Base-by-base conservation (phyloP, 2,329 filamentous ascomycete species). In the Diaporthe eres region DNA sequence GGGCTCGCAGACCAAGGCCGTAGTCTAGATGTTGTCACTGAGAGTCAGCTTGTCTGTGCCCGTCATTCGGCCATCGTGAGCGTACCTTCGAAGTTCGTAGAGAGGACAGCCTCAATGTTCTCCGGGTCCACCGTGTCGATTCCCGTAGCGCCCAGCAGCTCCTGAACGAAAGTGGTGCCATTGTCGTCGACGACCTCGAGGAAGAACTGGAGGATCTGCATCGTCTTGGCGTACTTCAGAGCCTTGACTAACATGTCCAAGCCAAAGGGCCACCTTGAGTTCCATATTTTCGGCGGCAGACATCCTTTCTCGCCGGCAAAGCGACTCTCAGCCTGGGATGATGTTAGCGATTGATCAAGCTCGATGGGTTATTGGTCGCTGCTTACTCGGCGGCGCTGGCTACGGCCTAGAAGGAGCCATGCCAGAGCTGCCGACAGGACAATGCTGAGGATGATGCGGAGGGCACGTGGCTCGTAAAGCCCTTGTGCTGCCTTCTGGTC, bases 71-170 rank as follows among this genome's bases (percentile, higher is more conserved):
- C 3, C 22, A 9, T n/a, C 3, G 10, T 9, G 1, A 6, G 44
- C 58, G 5, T 60, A 51, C 71, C 74, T 17, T 72, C 39, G 13
- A 75, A 75, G 7, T 73, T 73, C 7, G 60, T 28, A 1, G 74
- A 72, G 34, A 75, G 39, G 4, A 75, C 51, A 7, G 74, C 53
- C 70, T 75, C 60, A 28, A 75, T 68, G 25, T 75, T 75, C 31
- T 75, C 74, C 2, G 70, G 70, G 15, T 75, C 70, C 31, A 63
- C 34, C 28, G 63, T 71, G 31, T 71, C 53, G 57, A 70, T 70
- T 8, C 68, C 68, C 1, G 53, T 49, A 12, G 68, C 68, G 1
- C 68, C 68, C 10, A 71, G 31, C 22, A 71, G 42, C 55, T 58
- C 68, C 55, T 71, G 68, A 1, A 58, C 68, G 34, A 71, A 71